phyloP scores from a whole-genome alignment of 306 rosid genomes.

The Clitoria ternatea region DNA sequence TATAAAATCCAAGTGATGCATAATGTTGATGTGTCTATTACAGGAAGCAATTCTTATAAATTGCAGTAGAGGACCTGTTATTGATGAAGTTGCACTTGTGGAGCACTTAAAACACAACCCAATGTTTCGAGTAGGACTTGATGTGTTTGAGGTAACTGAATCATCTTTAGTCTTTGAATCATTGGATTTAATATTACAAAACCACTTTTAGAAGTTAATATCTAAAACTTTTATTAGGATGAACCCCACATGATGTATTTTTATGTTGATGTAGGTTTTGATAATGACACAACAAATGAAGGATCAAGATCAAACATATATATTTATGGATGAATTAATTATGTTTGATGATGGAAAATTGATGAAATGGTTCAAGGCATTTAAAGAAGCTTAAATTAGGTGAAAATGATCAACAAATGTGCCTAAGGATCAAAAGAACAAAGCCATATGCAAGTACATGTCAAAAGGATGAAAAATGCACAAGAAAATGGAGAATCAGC shows the following conservation, averaged over 20 bases:
- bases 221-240: slow-evolving; percentile 49
- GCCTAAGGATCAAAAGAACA: too few relatives aligned
- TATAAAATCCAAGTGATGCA: neutral
- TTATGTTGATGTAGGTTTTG: too few relatives aligned
- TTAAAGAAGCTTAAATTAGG: too few relatives aligned
- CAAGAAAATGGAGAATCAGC: too few relatives aligned
- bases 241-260: slow-evolving; percentile 92
- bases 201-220: neutral
- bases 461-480: too few relatives aligned
- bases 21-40: slow-evolving; percentile 3
- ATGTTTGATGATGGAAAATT: too few relatives aligned
- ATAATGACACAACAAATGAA: too few relatives aligned
- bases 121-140: slow-evolving; percentile 95
- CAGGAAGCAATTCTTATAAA: slow-evolving; percentile 94
- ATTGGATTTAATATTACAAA: neutral
- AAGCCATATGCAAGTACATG: too few relatives aligned
- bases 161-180: neutral
- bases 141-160: slow-evolving; percentile 82
- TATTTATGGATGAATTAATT: too few relatives aligned
- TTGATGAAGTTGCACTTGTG: slow-evolving; percentile 93
- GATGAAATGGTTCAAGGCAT: too few relatives aligned
- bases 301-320: too few relatives aligned
- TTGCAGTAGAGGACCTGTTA: slow-evolving; percentile 96
- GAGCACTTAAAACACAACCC: slow-evolving; percentile 84
- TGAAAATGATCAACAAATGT: too few relatives aligned